phyloP scores from a whole-genome alignment of 495 filamentous ascomycete species.

The Xylaria curta region DNA sequence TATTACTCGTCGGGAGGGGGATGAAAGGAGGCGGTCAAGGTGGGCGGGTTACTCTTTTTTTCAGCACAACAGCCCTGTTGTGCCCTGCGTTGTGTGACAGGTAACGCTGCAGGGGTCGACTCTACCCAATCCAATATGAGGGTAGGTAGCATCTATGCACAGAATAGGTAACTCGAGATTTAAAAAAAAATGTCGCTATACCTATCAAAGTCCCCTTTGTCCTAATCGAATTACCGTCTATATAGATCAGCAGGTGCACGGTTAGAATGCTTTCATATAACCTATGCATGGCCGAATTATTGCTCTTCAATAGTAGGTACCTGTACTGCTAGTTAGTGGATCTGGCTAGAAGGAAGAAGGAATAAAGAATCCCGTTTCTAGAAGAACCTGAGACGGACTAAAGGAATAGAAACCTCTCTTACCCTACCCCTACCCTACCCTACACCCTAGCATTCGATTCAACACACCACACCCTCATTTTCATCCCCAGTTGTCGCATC shows the following conservation, averaged over 20 bases:
- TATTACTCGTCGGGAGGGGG: background rate
- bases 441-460: background rate
- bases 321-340: too few species aligned
- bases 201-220: background rate
- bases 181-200: background rate
- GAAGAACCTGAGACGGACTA: slow-evolving; percentile 13
- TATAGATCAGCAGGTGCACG: too few species aligned
- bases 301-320: too few species aligned
- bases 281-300: too few species aligned
- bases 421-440: background rate
- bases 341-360: background rate
- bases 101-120: background rate
- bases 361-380: slow-evolving; percentile 5
- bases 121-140: background rate
- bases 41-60: background rate
- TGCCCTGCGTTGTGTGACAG: slow-evolving; percentile 9
- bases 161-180: background rate
- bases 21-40: slow-evolving; percentile 1
- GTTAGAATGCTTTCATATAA: too few species aligned
- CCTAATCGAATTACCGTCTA: too few species aligned
- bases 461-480: background rate
- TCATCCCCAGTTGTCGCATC: background rate
- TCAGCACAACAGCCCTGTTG: slow-evolving; percentile 9
- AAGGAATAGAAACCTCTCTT: background rate
- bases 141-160: background rate